Evolutionary conservation across 306 rosid species (phyloP).

Genomic region (Vicia faba): DNA sequence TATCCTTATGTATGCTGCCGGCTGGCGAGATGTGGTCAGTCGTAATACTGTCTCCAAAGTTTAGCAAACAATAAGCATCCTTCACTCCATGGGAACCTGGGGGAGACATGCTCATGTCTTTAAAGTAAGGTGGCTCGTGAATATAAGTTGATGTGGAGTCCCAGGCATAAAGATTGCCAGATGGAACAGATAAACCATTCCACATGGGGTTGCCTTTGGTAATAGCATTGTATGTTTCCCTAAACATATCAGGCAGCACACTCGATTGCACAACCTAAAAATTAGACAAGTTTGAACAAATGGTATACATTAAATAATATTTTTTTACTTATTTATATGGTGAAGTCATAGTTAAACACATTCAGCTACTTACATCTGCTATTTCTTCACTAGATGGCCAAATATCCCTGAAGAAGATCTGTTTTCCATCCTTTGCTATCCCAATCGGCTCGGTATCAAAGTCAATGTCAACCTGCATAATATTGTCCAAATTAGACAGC

Average conservation of each 20-base stretch:
- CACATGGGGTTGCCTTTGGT: conserved; percentile 93
- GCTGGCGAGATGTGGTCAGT: conserved; percentile 99
- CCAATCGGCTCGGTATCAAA: conserved; percentile 83
- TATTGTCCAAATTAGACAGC: conserved; percentile 37
- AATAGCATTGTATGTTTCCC: conserved; percentile 87
- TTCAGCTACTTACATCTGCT: conserved; percentile 57
- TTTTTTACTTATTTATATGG: conserved; percentile 8
- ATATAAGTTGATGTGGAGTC: conserved; percentile 85
- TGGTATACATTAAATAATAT: conserved; percentile 13
- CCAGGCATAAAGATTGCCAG: conserved; percentile 86
- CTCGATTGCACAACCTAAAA: conserved; percentile 85
- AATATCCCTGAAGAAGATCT: conserved; percentile 78
- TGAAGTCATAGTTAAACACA: conserved; percentile 31
- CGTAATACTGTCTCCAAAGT: conserved; percentile 96
- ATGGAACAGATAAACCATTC: conserved; percentile 84
- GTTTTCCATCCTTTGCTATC: conserved; percentile 68
- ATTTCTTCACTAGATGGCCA: conserved; percentile 95
- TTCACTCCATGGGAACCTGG: conserved; percentile 85
- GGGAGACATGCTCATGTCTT: conserved; percentile 91
- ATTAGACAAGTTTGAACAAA: conserved; percentile 37
- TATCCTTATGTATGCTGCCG: conserved; percentile 96
- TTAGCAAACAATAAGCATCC: conserved; percentile 86
- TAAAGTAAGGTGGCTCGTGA: conserved; percentile 91
- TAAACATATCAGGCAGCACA: conserved; percentile 93
- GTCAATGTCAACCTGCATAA: conserved; percentile 85